Percentiles rank a stretch among this genome's conserved stretches.
Conservation (phyloP, 2,329 filamentous ascomycete species). For the Mollisia scopiformis region DNA sequence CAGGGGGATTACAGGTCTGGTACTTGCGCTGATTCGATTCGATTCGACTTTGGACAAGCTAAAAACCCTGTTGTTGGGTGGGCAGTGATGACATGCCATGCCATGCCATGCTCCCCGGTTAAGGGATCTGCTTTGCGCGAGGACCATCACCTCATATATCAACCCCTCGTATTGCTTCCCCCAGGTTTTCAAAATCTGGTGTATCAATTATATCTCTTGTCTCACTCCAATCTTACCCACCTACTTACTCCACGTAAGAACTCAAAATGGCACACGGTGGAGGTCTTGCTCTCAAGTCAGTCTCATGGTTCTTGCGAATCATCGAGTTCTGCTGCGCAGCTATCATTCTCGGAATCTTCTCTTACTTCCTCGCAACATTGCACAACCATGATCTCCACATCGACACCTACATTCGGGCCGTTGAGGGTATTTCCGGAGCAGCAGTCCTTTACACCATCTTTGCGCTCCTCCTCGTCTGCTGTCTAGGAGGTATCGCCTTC, state of each 20-base stretch:
- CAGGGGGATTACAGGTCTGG: no score
- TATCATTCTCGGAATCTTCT: slow-evolving; percentile 78
- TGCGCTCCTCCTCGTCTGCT: slow-evolving; percentile 77
- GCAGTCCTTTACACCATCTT: slow-evolving; percentile 75
- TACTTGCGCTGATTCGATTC: not conserved
- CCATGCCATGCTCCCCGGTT: not conserved
- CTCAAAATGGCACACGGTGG: slow-evolving; percentile 56
- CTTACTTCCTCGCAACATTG: slow-evolving; percentile 81
- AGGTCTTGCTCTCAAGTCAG: slow-evolving; percentile 67
- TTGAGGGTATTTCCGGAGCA: slow-evolving; percentile 77
- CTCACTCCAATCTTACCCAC: not conserved
- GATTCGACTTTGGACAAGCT: no score
- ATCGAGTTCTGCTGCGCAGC: slow-evolving; percentile 74
- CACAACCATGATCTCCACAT: slow-evolving; percentile 66
- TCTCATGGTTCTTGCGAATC: slow-evolving; percentile 72
- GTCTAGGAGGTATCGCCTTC: slow-evolving; percentile 73
- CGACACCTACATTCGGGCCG: slow-evolving; percentile 68
- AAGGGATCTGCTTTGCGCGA: no score
- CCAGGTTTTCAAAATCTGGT: not conserved
- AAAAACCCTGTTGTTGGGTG: slow-evolving; percentile 5
- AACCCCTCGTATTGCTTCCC: not conserved
- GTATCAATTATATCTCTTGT: not conserved
- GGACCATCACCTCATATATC: not conserved
- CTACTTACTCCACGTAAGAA: not conserved
- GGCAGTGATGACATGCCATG: not conserved